Evolutionary conservation across 2,329 filamentous ascomycete species (phyloP), one percentile per base, ranked within the genome.

Genomic region (Talaromyces sp.): DNA sequence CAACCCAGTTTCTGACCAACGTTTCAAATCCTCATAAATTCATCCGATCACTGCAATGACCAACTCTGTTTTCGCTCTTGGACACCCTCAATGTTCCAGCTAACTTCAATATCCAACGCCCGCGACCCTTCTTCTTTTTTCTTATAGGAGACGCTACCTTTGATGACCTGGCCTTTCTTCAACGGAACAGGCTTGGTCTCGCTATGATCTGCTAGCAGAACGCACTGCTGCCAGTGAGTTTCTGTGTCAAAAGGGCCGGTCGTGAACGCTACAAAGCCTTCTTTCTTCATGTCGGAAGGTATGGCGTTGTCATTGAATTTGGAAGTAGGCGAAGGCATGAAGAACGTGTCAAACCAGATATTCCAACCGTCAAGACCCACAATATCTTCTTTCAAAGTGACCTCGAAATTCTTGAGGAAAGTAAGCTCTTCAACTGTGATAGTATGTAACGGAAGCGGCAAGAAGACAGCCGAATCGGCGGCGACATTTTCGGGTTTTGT

Each of bases 341-440:
- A 97, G 80, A 95, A 95, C 26, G 89, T 93, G 73, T 98, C 93
- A 72, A 97, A 97, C 91, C 93, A 97, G 66, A 96, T 84, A 14
- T 91, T 82, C 74, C 92, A 96, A 4, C 91, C 93, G 70, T 97
- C 91, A n/a, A 97, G 78, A 1, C 81, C 78, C 62, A 89, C 86
- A 59, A 88, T 79, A 63, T 89, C 84, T 51, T 82, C 77, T 1
- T 80, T 82, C 6, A 95, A 70, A 17, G 79, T 82, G 10, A 86
- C 82, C 58, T 82, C 72, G 79, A 91, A 96, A 3, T 83, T 77
- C 9, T 86, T 84, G 53, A 84, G 84, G 77, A 97, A 97, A 17
- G 85, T 83, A 19, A 97, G 81, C 67, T 97, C 91, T 41, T 87
- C 81, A 1, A 86, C 80, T 24, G 82, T 87, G 52, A 89, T 84